Evolutionary conservation across 2,329 filamentous ascomycete species (phyloP).

Genomic region (Microdochium trichocladiopsis): DNA sequence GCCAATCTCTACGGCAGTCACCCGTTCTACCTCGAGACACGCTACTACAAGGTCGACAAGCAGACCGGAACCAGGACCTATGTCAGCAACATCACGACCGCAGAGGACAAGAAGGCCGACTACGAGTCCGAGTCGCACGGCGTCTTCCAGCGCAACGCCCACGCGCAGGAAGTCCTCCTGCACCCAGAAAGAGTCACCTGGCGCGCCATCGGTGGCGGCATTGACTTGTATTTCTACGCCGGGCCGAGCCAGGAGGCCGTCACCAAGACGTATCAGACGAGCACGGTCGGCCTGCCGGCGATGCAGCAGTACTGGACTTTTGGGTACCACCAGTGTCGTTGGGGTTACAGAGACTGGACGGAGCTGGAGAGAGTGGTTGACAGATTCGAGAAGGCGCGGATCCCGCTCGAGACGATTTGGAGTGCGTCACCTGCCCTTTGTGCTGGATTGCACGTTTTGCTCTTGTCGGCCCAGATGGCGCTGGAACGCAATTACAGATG

Average conservation of each 20-base stretch:
- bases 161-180: constrained; percentile 68
- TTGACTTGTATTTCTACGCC: constrained; percentile 75
- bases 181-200: constrained; percentile 59
- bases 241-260: constrained; percentile 64
- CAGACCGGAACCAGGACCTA: constrained; percentile 41
- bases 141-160: constrained; percentile 69
- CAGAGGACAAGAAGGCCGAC: constrained; percentile 32
- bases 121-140: constrained; percentile 69
- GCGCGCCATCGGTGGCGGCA: constrained; percentile 66
- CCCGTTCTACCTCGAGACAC: constrained; percentile 72
- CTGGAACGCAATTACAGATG: too few relatives aligned
- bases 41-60: constrained; percentile 56
- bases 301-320: constrained; percentile 80
- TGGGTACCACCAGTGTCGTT: constrained; percentile 77
- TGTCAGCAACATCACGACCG: constrained; percentile 41
- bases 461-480: too few relatives aligned
- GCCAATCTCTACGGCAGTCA: constrained; percentile 70
- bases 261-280: constrained; percentile 62
- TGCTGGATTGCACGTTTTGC: not conserved
- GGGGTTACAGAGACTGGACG: constrained; percentile 73
- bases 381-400: constrained; percentile 55
- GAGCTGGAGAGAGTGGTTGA: constrained; percentile 59
- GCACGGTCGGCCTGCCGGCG: constrained; percentile 61
- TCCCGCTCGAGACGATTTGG: constrained; percentile 71
- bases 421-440: constrained; percentile 17